These are phyloP conservation scores for Cavenderia fasciculata DNA, from an alignment of 78 protist genomes.

Conservation along the genomic window DNA sequence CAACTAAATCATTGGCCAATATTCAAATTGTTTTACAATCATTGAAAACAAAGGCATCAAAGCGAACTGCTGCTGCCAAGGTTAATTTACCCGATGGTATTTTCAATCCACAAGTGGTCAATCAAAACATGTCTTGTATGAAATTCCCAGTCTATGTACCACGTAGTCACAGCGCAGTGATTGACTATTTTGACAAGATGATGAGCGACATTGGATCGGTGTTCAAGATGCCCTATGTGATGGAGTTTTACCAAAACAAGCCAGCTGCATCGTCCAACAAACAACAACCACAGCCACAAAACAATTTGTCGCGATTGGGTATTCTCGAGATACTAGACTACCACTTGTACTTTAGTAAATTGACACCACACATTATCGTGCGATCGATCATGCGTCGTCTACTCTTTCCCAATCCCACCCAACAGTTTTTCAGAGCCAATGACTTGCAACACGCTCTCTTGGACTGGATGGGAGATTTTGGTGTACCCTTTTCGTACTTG, in stretches of 20 bases:
- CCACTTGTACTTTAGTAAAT: conserved; percentile 37
- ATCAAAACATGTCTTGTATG: background rate
- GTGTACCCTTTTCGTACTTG: conserved; percentile 20
- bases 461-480: conserved; percentile 68
- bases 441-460: background rate
- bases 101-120: background rate
- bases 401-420: conserved; percentile 34
- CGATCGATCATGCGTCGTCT: conserved; percentile 54
- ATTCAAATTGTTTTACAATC: background rate
- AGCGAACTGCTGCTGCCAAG: background rate
- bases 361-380: conserved; percentile 32
- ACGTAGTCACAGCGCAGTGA: background rate
- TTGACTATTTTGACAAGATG: conserved; percentile 17
- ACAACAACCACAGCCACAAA: conserved; percentile 1
- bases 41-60: background rate
- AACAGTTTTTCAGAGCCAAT: conserved; percentile 13
- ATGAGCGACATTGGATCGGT: background rate
- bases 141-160: background rate
- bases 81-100: conserved; percentile 15
- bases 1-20: conserved; percentile 7
- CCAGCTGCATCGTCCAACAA: background rate
- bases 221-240: conserved; percentile 50
- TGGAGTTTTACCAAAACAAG: background rate
- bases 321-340: conserved; percentile 24
- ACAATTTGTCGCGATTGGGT: no score